A percentile compares a stretch with the other conserved stretches of the same genome.
phyloP scores from a whole-genome alignment of 306 rosid genomes.

The Quercus aquifolioides region DNA sequence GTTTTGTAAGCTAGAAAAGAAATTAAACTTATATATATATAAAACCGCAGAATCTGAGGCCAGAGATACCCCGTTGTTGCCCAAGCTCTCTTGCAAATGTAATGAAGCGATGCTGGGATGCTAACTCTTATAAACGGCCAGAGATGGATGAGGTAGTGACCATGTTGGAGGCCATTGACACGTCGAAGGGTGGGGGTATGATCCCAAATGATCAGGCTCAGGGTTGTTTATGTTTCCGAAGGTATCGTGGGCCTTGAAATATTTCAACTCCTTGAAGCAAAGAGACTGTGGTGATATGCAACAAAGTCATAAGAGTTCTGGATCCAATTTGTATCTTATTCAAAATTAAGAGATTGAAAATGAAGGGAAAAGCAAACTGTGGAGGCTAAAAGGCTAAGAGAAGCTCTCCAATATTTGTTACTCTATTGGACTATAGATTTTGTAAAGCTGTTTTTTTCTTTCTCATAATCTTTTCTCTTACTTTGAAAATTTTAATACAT shows the following conservation, averaged over 20 bases:
- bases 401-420: constrained; percentile 42
- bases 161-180: constrained; percentile 90
- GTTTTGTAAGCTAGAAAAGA: constrained; percentile 5
- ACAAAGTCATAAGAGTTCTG: constrained; percentile 14
- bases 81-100: constrained; percentile 96
- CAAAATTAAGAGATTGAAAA: constrained; percentile 43
- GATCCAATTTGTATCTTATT: constrained; percentile 46
- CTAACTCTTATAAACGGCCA: constrained; percentile 90
- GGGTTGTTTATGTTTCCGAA: constrained; percentile 84
- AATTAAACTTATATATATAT: constrained; percentile 2
- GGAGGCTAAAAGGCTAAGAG: constrained; percentile 42
- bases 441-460: constrained; percentile 54
- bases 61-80: constrained; percentile 96
- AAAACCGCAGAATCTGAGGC: constrained; percentile 86
- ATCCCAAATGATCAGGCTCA: constrained; percentile 85
- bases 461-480: constrained; percentile 32
- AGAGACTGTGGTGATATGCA: constrained; percentile 10
- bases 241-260: constrained; percentile 81
- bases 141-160: constrained; percentile 96
- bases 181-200: constrained; percentile 98
- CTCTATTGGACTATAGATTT: constrained; percentile 50
- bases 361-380: constrained; percentile 37
- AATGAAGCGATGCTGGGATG: constrained; percentile 99
- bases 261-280: constrained; percentile 23
- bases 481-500: constrained; percentile 20